Conservation (phyloP, 2,329 filamentous ascomycete species). For the Aspergillus fischeri region DNA sequence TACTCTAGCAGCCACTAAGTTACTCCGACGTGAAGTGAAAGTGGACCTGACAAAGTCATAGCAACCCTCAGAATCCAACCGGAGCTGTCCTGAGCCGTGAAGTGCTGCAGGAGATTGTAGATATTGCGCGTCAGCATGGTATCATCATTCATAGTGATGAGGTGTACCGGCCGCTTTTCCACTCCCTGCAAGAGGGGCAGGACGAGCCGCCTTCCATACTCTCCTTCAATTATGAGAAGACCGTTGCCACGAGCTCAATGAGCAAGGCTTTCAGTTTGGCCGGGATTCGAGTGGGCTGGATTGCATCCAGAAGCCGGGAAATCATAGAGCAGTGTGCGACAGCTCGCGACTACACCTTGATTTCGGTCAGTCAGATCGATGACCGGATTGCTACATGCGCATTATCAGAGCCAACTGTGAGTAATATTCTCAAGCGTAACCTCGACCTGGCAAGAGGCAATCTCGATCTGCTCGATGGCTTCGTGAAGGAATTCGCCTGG, state of each 20-base stretch:
- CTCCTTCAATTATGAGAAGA: slow-evolving; percentile 63
- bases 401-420: slow-evolving; percentile 56
- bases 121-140: slow-evolving; percentile 56
- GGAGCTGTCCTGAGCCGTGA: slow-evolving; percentile 62
- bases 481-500: slow-evolving; percentile 56
- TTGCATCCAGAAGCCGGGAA: slow-evolving; percentile 57
- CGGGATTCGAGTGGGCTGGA: slow-evolving; percentile 73
- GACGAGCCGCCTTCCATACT: slow-evolving; percentile 62
- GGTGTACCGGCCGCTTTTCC: slow-evolving; percentile 76
- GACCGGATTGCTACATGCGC: slow-evolving; percentile 70
- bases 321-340: slow-evolving; percentile 60
- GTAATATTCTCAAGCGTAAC: slow-evolving; percentile 57
- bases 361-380: slow-evolving; percentile 71
- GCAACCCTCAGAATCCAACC: slow-evolving; percentile 77
- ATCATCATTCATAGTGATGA: slow-evolving; percentile 72
- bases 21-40: not conserved
- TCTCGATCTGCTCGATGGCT: slow-evolving; percentile 56
- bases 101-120: slow-evolving; percentile 57
- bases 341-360: slow-evolving; percentile 73
- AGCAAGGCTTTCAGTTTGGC: slow-evolving; percentile 77
- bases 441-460: slow-evolving; percentile 62
- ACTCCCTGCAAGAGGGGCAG: slow-evolving; percentile 49
- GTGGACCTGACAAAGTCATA: slow-evolving; percentile 1
- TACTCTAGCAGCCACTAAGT: not conserved
- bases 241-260: slow-evolving; percentile 70